Percentiles rank a stretch among this genome's conserved stretches.
phyloP scores from a whole-genome alignment of 2,329 filamentous ascomycete species.

The Colletotrichum lentis region DNA sequence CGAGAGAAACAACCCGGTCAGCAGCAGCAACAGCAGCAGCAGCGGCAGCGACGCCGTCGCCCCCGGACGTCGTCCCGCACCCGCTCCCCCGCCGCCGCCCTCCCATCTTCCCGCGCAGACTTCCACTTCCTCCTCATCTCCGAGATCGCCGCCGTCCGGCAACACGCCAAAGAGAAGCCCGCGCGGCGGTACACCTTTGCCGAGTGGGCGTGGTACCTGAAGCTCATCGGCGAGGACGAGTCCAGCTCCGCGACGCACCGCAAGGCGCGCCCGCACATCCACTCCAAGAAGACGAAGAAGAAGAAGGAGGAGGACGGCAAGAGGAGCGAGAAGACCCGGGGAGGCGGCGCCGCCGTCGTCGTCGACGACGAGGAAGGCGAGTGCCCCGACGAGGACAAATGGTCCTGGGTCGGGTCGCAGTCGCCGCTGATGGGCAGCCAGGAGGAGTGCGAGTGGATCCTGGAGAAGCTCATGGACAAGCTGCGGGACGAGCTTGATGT shows the following conservation, averaged over 20 bases:
- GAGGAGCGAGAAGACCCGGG: constrained; percentile 36
- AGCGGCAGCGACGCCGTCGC: constrained; percentile 41
- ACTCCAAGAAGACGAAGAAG: constrained; percentile 38
- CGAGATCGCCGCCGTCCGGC: constrained; percentile 72
- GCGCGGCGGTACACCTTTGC: constrained; percentile 77
- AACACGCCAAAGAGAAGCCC: constrained; percentile 66
- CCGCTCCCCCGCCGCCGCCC: constrained; percentile 52
- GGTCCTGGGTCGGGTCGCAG: constrained; percentile 77
- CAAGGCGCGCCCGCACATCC: constrained; percentile 46
- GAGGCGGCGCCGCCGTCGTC: constrained; percentile 30
- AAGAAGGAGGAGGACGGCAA: constrained; percentile 15
- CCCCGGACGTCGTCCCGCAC: constrained; percentile 49
- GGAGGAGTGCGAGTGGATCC: constrained; percentile 76
- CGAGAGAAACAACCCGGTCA: neutral
- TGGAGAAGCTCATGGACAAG: constrained; percentile 68
- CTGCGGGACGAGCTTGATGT: constrained; percentile 64
- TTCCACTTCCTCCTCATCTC: constrained; percentile 73
- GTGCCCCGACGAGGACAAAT: constrained; percentile 52
- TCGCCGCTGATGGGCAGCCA: constrained; percentile 75
- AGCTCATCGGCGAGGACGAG: constrained; percentile 76
- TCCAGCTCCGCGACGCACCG: constrained; percentile 59
- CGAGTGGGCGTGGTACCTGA: constrained; percentile 86
- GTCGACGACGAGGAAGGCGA: constrained; percentile 24
- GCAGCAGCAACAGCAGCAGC: neutral
- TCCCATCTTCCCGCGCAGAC: constrained; percentile 47